Conservation (phyloP, 169 alveolate genomes). For the Haemoproteus tartakovskyi region DNA sequence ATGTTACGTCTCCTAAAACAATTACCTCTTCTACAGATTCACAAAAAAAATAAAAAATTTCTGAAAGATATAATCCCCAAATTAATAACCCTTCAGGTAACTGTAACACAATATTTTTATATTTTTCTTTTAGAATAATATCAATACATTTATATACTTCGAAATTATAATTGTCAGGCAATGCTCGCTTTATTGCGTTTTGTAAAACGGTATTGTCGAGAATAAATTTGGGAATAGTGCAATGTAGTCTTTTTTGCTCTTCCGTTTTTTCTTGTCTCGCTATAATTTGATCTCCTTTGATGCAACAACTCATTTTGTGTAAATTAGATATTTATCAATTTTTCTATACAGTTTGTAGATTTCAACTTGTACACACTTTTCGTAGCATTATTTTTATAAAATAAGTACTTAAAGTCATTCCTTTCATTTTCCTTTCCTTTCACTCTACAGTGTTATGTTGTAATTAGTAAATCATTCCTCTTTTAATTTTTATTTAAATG, state of each 20-base stretch:
- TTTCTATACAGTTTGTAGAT: no score
- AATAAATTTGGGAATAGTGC: constrained; percentile 63
- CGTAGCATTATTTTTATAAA: no score
- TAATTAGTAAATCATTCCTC: no score
- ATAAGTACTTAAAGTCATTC: no score
- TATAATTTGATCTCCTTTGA: background rate
- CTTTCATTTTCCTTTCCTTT: no score
- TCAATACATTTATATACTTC: constrained; percentile 92
- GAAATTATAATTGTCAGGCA: constrained; percentile 94
- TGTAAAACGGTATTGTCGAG: constrained; percentile 65
- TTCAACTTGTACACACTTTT: no score
- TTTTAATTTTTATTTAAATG: no score
- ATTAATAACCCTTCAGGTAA: constrained; percentile 95
- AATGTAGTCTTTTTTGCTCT: constrained; percentile 22
- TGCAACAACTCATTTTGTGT: background rate
- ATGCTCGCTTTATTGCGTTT: constrained; percentile 79
- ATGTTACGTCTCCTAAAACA: constrained; percentile 91
- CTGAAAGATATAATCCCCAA: constrained; percentile 87
- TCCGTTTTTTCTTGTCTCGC: background rate
- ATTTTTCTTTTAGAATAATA: constrained; percentile 81
- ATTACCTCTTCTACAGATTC: constrained; percentile 74
- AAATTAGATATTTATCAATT: background rate
- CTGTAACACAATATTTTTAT: constrained; percentile 89
- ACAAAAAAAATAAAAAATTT: constrained; percentile 87
- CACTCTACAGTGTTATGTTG: no score